Percentiles rank a stretch among this genome's conserved stretches.
These are phyloP conservation scores for Croton setiger DNA, from an alignment of 441 rosid genomes.

Conservation along the genomic window DNA sequence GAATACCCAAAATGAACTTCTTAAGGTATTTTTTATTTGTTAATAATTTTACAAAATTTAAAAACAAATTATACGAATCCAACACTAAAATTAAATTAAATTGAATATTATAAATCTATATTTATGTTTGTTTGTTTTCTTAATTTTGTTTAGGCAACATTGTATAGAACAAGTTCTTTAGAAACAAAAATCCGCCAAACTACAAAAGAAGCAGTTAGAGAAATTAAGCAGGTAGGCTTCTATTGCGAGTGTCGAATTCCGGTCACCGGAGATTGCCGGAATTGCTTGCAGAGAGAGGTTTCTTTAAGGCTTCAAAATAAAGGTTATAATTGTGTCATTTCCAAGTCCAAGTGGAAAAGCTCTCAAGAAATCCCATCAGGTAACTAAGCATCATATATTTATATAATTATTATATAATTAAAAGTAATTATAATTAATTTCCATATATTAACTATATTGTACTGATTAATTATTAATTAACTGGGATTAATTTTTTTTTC, in stretches of 20 bases:
- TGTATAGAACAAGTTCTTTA: constrained; percentile 53
- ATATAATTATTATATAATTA: neutral
- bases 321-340: constrained; percentile 55
- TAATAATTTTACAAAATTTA: neutral
- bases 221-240: constrained; percentile 28
- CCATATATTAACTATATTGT: too few species aligned
- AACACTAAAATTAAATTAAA: neutral
- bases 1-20: constrained; percentile 66
- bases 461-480: too few species aligned
- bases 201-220: constrained; percentile 48
- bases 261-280: constrained; percentile 51
- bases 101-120: neutral
- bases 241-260: constrained; percentile 48
- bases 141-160: constrained; percentile 45
- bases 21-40: constrained; percentile 43
- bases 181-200: constrained; percentile 68
- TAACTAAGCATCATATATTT: constrained; percentile 4
- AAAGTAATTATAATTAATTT: neutral
- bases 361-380: constrained; percentile 71
- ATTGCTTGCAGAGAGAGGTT: constrained; percentile 46
- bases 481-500: neutral
- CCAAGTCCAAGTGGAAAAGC: constrained; percentile 83
- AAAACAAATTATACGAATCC: neutral
- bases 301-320: constrained; percentile 45
- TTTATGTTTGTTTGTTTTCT: neutral